Evolutionary conservation across 2,329 filamentous ascomycete species (phyloP), one percentile per base, ranked within the genome.

Genomic region (Magnaporthiopsis rhizophila): DNA sequence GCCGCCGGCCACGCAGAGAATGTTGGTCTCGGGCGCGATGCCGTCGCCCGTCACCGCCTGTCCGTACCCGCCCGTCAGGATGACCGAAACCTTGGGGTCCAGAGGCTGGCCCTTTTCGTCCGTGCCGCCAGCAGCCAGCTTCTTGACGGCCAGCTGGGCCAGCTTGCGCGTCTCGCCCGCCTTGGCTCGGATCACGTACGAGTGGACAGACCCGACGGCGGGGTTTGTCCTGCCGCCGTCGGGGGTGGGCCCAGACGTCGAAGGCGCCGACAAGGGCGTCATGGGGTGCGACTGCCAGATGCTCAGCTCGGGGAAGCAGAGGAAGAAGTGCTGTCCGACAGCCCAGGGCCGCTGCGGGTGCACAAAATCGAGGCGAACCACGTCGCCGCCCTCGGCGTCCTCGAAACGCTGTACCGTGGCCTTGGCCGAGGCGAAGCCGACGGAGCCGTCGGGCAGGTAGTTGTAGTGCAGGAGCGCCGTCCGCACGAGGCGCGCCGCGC

Each of bases 281-380:
- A 91, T 89, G 0, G 89, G 89, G 69, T 91, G 89, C 0, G 86
- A 86, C 73, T 91, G 88, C 86, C 87, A 90, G 69, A 91, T 81
- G 69, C 81, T 87, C 38, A 85, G 77, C 66, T 87, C 82, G 0
- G 86, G 79, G 69, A 91, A 91, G 72, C 83, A 88, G 21, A 91
- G 77, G 69, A 86, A 91, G 72, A 89, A 91, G 71, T 91, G 89
- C 73, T 91, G 86, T 12, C 89, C 88, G 15, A 89, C 77, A 15
- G 79, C 76, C 88, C 88, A 91, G 0, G 82, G 72, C 34, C 81
- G 79, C 62, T 89, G 86, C 2, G 79, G 72, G 67, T 89, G 85
- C 1, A 82, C 75, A 65, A 91, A 86, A 64, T 91, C 87, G 4
- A 92, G 75, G 1, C 89, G 81, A 1, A 91, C 76, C 0, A 91